Base-by-base conservation (phyloP, 768 basidiomycete species). In the Mycena venus region DNA sequence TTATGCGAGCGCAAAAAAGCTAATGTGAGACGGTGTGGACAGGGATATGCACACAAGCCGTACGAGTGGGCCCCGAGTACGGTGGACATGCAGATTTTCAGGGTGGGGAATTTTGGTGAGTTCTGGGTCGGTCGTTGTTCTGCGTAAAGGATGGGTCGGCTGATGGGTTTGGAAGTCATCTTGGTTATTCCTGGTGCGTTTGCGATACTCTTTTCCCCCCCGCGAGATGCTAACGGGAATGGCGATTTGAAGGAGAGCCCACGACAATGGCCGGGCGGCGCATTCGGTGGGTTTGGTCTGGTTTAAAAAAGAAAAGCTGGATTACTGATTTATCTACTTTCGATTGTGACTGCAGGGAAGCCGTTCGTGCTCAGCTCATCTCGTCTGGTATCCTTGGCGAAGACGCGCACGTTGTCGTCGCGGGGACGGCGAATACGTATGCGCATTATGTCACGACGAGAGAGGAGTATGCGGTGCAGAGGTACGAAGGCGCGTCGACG, bases 251-350 rank as follows among this genome's bases (percentile, higher is more conserved):
- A 86, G 88, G 93, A 25, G 94, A 96, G 82, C 81, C 94, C 72
- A 95, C 94, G 10, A 96, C 94, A 3, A 95, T 95, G 94, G 88
- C 93, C 44, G 94, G 94, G 17, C 84, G 95, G 73, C 88, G 94
- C 34, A 87, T 95, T 70, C 88, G 94, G 92, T 94, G 66, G 55
- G 89, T 80, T 7, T 65, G 2, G 6, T 3, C 23, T 19, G 60
- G 27, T 7, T 29, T 2, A n/a, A 12, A n/a, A n/a, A n/a, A n/a
- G n/a, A n/a, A n/a, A n/a, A n/a, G n/a, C n/a, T n/a, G n/a, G n/a
- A n/a, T n/a, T n/a, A n/a, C n/a, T n/a, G n/a, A n/a, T n/a, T n/a
- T n/a, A n/a, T n/a, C n/a, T n/a, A n/a, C 12, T 25, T 49, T n/a
- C 1, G 11, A 8, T 25, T 27, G 12, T 2, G 49, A 23, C 2